Evolutionary conservation across 2,329 filamentous ascomycete genomes (phyloP), one percentile per base, ranked within the genome.

Genomic region (Venturia oleaginea): DNA sequence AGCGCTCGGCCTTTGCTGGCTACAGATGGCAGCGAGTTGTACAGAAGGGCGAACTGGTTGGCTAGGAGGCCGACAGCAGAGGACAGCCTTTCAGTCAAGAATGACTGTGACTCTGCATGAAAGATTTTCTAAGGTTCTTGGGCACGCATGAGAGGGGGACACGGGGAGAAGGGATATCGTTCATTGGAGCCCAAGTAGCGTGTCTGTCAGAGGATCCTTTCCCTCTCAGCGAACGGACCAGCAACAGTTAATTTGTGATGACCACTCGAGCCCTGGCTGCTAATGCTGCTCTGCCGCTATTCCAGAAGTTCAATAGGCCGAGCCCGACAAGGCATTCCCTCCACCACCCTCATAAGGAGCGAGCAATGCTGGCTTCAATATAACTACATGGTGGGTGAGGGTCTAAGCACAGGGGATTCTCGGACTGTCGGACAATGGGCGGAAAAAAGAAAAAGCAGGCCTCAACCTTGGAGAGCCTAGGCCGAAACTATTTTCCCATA

Each of bases 51-150:
- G 38, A 15, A 40, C 4, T 40, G 11, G 38, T 40, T 40, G 38
- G 38, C 17, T 17, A 40, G 38, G 13, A 40, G 1, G 38, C 38
- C 38, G 38, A 40, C 38, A 40, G 38, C 38, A 40, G 38, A 8
- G 11, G 13, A 40, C 38, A 40, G 38, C 38, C 38, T 17, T 40
- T 40, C 38, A 40, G 4, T 13, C 38, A 40, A 40, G 38, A 27
- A 51, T 34, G 30, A 57, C 51, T 57, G 51, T 57, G 51, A 57
- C 51, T 57, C 27, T 57, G 51, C 51, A 57, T 32, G 15, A 3
- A 34, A 57, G 48, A 43, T 13, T 17, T 43, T 43, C 15, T 3
- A 43, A 13, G n/a, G 40, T 43, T 43, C n/a, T 43, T n/a, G n/a
- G n/a, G n/a, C n/a, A n/a, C n/a, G n/a, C n/a, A n/a, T n/a, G 34